Base-by-base conservation (phyloP, 106 monocot genomes). In the Dendrobium huoshanense region DNA sequence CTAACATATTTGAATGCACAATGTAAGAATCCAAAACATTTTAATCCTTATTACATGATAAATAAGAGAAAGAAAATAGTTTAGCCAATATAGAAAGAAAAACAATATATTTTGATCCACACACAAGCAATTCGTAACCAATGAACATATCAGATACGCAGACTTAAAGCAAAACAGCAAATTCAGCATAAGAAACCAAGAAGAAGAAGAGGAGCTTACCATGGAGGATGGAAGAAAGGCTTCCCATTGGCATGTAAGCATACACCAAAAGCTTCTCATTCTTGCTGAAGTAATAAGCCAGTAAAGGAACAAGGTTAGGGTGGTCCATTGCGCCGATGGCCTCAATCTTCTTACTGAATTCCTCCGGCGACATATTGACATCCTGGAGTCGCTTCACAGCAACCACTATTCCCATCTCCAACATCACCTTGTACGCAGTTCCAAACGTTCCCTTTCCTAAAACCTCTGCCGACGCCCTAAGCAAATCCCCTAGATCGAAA, bases 391-490 rank as follows among this genome's bases (percentile, higher is more conserved):
- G 84, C 86, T 96, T 96, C 77, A 94, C 94, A 25, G 89, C 91
- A 42, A 88, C 92, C 70, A 79, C 81, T 43, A 56, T 45, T 41
- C 96, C 94, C 75, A 72, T 84, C 87, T 92, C 94, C 64, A 96
- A 70, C 67, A 88, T 81, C 45, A 89, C 94, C 80, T 92, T 94
- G 88, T 96, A 96, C 25, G 96, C 79, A n/a, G 94, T 92, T 80
- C 94, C 94, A 61, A 92, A 90, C 11, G 90, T 94, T 47, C 96
- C 94, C 79, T 92, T 94, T 33, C 96, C 94, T 8, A 96, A 82
- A 18, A 96, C 92, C 89, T 96, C 94, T 48, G 96, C 94, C n/a
- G 96, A 96, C 0, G 96, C 96, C 80, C 87, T 82, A 27, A 96
- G 85, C 77, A 94, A 67, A 75, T 92, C 92, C 77, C 90, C 92